Evolutionary conservation across 345 rosid genomes (phyloP), one percentile per base, ranked within the genome.

Genomic region (Moricandia moricandioides): DNA sequence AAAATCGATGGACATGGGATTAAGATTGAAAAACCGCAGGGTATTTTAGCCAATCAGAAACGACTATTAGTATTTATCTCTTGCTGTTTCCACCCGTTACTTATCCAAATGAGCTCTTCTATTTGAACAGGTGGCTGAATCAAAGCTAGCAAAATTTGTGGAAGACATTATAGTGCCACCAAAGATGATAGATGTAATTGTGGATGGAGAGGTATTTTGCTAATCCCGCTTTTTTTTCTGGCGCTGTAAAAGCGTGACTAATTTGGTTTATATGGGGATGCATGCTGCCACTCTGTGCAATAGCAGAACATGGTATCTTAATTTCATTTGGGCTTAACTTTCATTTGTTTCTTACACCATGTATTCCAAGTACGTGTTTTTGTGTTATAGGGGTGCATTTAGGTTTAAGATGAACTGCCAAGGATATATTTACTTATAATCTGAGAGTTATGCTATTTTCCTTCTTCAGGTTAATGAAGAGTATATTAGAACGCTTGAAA

Each of bases 1-100:
- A 85, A 92, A 92, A 79, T 95, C 98, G 35, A 95, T 95, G 99
- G 99, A 95, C 83, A 95, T 95, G 98, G 97, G 99, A 72, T 85
- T 95, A 81, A 90, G 88, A 87, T 82, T 95, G 82, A 95, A 90
- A 83, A 95, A 95, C 77, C 97, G 99, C 80, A 95, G 94, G 96
- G 99, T 95, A 85, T 73, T 57, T 12, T 57, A 64, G 33, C 70
- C 68, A 40, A 12, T 67, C 26, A 18, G 59, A 49, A 67, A 73
- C 26, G 40, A 26, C 8, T 39, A 24, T 39, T 72, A 31, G 33
- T 62, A 49, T 74, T 30, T 45, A 12, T 71, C 57, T 80, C 51
- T 62, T 61, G 31, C 71, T 51, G 57, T 62, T 40, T 71, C 24
- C 37, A 30, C 69, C 26, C 26, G 30, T 26, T 18, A 64, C 76